A percentile compares a stretch with the other conserved stretches of the same genome.
Evolutionary conservation across 495 filamentous ascomycete genomes (phyloP).

Genomic region (Penicillium tannophilum): DNA sequence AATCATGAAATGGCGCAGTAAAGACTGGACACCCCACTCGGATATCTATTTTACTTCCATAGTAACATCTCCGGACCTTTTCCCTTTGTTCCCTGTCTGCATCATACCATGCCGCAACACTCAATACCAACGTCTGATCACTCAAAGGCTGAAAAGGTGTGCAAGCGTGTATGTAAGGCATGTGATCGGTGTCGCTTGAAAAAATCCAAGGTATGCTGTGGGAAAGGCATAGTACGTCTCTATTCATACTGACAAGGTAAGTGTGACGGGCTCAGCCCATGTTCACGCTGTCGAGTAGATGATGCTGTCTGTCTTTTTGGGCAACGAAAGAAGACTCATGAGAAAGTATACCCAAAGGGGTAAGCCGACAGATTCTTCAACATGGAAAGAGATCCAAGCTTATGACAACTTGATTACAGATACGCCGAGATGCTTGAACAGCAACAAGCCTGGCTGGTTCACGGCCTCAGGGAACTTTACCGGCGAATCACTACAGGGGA

Average conservation of each 20-base stretch:
- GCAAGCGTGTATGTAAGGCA: conserved; percentile 64
- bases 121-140: conserved; percentile 45
- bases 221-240: neutral
- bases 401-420: conserved; percentile 31
- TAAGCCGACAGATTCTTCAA: conserved; percentile 31
- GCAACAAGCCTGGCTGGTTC: conserved; percentile 64
- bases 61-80: too few relatives aligned
- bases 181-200: conserved; percentile 66
- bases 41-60: too few relatives aligned
- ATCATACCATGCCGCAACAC: too few relatives aligned
- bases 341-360: conserved; percentile 67
- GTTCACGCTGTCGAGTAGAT: conserved; percentile 60
- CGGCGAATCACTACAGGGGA: conserved; percentile 50
- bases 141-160: conserved; percentile 47
- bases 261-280: conserved; percentile 64
- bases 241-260: conserved; percentile 15
- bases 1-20: too few relatives aligned
- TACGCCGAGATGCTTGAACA: conserved; percentile 75
- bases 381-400: too few relatives aligned
- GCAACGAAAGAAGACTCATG: conserved; percentile 62
- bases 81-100: too few relatives aligned
- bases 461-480: conserved; percentile 63
- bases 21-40: too few relatives aligned
- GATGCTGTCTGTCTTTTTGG: conserved; percentile 65
- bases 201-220: conserved; percentile 60